Base-by-base conservation (phyloP, 345 rosid species). In the Garcia nutans region DNA sequence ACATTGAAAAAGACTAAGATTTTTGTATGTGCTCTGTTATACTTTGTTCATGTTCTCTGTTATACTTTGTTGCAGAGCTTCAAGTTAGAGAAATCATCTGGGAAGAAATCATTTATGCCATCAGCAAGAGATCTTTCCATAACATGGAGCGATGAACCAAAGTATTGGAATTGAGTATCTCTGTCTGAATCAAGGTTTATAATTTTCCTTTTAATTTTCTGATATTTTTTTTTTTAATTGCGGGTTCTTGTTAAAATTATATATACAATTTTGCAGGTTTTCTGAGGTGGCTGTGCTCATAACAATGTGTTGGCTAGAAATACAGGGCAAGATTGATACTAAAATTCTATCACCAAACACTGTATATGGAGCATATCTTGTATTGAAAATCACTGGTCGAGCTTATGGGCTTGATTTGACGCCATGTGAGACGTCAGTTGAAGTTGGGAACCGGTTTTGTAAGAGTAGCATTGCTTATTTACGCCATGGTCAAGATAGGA, bases 121-220 rank as follows among this genome's bases (percentile, higher is more conserved):
- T 92, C 97, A 3, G 90, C 98, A 33, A 91, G 91, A 78, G 89
- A 87, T 74, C 88, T 92, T 71, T 77, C 85, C 0, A 92, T 94
- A 66, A 76, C 86, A 3, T 76, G 86, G 85, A 82, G 90, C 65
- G 58, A 79, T 71, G 82, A 87, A 63, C 80, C 90, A 16, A 69
- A 76, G 60, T 62, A 79, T 59, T 94, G 97, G 97, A 31, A 68
- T 20, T 94, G 96, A 96, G 67, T 61, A 17, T 80, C 87, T 13
- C 71, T 59, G 11, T 68, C 89, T 47, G 74, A 84, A 74, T 92
- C 97, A 45, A 89, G 92, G 96, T 89, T 20, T 7, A 19, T 47
- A 47, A 47, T 47, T 70, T 70, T 20, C 5, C 16, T 17, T 44
- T 28, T 20, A 15, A 37, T 37, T 37, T 37, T 37, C 6, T 37